Conservation (phyloP, 768 basidiomycete species). For the Auriscalpium orientale region DNA sequence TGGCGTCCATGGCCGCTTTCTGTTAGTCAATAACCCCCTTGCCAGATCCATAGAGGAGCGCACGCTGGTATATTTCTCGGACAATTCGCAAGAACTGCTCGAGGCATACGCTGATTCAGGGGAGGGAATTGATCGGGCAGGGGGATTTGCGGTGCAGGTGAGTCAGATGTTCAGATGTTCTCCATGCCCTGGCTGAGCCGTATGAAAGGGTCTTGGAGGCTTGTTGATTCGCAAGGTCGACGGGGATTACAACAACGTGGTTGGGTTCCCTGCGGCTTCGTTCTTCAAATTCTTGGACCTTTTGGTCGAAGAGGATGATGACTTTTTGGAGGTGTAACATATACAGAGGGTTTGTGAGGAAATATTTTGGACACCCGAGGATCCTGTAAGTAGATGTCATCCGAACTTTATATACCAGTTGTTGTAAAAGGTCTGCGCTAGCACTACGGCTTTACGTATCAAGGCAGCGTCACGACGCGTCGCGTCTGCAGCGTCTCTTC, state of each 20-base stretch:
- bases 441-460: no score
- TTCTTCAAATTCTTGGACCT: slow-evolving; percentile 70
- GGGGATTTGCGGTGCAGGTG: slow-evolving; percentile 93
- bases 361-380: no score
- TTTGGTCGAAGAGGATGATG: slow-evolving; percentile 67
- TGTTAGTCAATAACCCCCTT: background rate
- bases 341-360: background rate
- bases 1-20: background rate
- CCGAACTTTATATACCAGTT: no score
- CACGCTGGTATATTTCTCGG: slow-evolving; percentile 68
- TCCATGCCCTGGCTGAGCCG: background rate
- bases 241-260: slow-evolving; percentile 85
- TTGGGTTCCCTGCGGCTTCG: slow-evolving; percentile 85
- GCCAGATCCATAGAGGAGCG: slow-evolving; percentile 76
- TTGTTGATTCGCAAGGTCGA: slow-evolving; percentile 78
- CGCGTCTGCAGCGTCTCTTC: no score
- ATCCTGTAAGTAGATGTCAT: no score
- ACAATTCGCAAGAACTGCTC: slow-evolving; percentile 50
- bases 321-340: slow-evolving; percentile 42
- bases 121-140: slow-evolving; percentile 84
- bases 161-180: slow-evolving; percentile 8
- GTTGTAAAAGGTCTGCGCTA: no score
- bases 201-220: slow-evolving; percentile 65
- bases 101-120: slow-evolving; percentile 78
- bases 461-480: no score